Evolutionary conservation across 305 asterid genomes (phyloP).

Genomic region (Coffea humblotiana): DNA sequence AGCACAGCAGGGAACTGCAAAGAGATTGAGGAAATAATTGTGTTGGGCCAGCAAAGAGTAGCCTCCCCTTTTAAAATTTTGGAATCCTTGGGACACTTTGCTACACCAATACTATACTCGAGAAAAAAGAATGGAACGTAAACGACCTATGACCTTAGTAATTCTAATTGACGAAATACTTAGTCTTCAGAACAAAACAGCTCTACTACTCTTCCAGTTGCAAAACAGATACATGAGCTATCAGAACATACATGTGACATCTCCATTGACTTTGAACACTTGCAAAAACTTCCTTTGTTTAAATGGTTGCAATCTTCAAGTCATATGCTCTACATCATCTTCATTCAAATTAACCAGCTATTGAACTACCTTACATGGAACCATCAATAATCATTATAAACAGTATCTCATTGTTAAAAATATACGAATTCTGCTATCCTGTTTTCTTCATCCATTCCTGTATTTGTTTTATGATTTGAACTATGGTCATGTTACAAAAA

Average conservation of each 20-base stretch:
- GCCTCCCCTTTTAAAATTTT: background rate
- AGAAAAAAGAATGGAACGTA: background rate
- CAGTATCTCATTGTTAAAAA: no score
- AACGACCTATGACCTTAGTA: background rate
- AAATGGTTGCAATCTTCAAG: constrained; percentile 3
- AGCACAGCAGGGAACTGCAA: background rate
- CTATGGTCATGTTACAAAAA: background rate
- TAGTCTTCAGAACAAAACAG: background rate
- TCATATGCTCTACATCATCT: background rate
- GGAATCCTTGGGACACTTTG: background rate
- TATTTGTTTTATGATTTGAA: background rate
- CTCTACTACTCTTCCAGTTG: background rate
- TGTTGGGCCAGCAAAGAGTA: background rate
- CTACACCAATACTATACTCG: background rate
- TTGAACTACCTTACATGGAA: background rate
- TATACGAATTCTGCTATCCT: background rate
- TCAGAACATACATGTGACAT: background rate
- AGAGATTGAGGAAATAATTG: background rate
- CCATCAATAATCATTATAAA: background rate
- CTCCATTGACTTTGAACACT: background rate
- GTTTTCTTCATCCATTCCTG: background rate
- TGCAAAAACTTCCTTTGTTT: background rate
- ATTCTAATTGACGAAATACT: background rate
- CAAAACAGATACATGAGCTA: background rate
- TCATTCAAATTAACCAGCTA: background rate